Percentiles rank a stretch among this genome's conserved stretches.
Conservation (phyloP, 305 asterid genomes). For the Solanum chacoense region DNA sequence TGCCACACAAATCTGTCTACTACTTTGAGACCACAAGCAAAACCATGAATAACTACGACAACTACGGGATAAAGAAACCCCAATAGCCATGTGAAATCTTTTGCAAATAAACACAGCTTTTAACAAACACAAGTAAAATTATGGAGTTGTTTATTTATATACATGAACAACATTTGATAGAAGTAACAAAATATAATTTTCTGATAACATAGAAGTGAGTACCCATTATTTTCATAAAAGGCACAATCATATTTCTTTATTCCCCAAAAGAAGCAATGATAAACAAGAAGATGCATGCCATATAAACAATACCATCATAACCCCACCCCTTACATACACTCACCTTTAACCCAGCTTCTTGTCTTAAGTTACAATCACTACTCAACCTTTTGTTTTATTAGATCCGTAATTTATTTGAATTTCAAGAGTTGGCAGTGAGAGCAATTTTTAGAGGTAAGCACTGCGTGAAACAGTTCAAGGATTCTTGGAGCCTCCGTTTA, state of each 20-base stretch:
- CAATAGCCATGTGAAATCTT: neutral
- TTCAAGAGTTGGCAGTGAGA: neutral
- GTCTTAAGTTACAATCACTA: neutral
- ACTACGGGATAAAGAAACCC: neutral
- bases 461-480: neutral
- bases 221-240: neutral
- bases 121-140: neutral
- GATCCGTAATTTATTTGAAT: neutral
- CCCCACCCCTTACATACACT: neutral
- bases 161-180: neutral
- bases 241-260: neutral
- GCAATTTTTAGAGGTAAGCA: neutral
- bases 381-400: neutral
- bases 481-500: neutral
- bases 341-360: neutral
- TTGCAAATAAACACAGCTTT: neutral
- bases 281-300: neutral
- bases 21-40: neutral
- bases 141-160: neutral
- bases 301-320: neutral
- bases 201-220: neutral
- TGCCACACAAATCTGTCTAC: neutral
- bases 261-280: neutral
- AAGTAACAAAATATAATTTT: neutral
- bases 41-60: neutral